phyloP scores from a whole-genome alignment of 1,284 basidiomycete species.

The Cerrena zonata region DNA sequence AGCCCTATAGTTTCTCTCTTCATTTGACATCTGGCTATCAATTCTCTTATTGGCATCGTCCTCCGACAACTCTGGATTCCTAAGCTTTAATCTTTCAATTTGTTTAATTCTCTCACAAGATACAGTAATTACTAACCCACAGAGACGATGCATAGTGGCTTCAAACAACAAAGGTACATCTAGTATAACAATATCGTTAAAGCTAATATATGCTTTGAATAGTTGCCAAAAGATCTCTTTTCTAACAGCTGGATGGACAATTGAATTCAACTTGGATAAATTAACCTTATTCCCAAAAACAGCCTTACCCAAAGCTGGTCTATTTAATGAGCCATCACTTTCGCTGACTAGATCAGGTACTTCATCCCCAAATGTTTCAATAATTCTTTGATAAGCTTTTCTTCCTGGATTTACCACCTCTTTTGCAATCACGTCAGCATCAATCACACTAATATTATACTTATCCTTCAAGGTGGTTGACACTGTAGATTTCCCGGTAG shows the following conservation, averaged over 20 bases:
- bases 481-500: constrained; percentile 93
- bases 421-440: constrained; percentile 88
- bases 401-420: constrained; percentile 85
- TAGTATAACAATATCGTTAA: constrained; percentile 75
- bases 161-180: constrained; percentile 95
- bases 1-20: no score
- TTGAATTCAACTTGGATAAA: constrained; percentile 72
- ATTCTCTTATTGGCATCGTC: no score
- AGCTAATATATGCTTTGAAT: constrained; percentile 69
- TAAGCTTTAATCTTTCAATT: no score
- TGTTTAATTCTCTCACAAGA: no score
- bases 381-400: constrained; percentile 64
- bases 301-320: constrained; percentile 78
- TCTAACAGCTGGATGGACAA: constrained; percentile 87
- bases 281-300: constrained; percentile 78
- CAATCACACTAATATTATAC: constrained; percentile 76
- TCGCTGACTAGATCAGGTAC: constrained; percentile 59
- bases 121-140: no score
- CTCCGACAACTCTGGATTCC: no score
- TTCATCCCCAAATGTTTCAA: constrained; percentile 63
- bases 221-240: constrained; percentile 70
- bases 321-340: constrained; percentile 78
- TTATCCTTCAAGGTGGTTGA: constrained; percentile 67
- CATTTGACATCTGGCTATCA: no score
- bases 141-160: no score